phyloP scores from a whole-genome alignment of 805 yeast genomes.

The Candida qinlingensis region DNA sequence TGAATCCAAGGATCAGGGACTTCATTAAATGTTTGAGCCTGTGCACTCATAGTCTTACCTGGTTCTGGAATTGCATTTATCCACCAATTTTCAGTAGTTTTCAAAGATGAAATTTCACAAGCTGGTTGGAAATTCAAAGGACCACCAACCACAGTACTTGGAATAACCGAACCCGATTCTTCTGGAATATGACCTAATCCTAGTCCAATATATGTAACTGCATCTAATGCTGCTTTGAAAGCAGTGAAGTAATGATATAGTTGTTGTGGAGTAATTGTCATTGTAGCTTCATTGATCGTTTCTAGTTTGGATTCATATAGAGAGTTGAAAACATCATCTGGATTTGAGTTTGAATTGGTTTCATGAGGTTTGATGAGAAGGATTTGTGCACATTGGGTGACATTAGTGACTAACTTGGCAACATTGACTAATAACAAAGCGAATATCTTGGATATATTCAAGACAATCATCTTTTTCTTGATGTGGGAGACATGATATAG shows the following conservation, averaged over 20 bases:
- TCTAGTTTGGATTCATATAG: constrained; percentile 21
- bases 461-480: constrained; percentile 26
- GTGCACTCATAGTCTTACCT: constrained; percentile 19
- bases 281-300: constrained; percentile 13
- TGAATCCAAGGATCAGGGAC: constrained; percentile 38
- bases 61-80: constrained; percentile 19
- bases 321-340: constrained; percentile 25
- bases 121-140: constrained; percentile 26
- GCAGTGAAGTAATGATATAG: constrained; percentile 30
- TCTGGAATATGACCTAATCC: constrained; percentile 35
- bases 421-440: constrained; percentile 28
- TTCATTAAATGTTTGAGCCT: constrained; percentile 14
- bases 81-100: constrained; percentile 24
- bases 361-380: constrained; percentile 33
- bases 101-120: constrained; percentile 18
- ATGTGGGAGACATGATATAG: constrained; percentile 23
- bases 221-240: constrained; percentile 27
- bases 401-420: constrained; percentile 26
- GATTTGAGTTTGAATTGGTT: constrained; percentile 21
- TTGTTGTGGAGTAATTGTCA: constrained; percentile 18
- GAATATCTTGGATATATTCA: constrained; percentile 32
- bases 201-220: constrained; percentile 32
- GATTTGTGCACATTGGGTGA: constrained; percentile 28
- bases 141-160: constrained; percentile 26
- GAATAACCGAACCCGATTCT: constrained; percentile 10